Evolutionary conservation across 1,284 basidiomycete species (phyloP).

Genomic region (Cutaneotrichosporon cutaneum): DNA sequence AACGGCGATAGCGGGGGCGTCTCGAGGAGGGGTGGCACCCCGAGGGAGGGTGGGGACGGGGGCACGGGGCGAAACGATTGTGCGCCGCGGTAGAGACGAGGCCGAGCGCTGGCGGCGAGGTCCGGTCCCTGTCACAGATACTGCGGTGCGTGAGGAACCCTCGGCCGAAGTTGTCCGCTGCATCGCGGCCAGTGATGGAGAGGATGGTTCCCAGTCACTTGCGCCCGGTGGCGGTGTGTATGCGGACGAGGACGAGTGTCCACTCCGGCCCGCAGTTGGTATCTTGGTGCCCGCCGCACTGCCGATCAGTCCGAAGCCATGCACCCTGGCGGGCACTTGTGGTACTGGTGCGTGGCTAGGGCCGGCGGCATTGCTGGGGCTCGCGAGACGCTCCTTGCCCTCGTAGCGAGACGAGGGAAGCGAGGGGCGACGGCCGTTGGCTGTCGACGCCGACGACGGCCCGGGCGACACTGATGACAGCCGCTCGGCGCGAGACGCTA

Average conservation of each 20-base stretch:
- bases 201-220: background rate
- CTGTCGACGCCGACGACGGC: background rate
- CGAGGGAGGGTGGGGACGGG: conserved; percentile 6
- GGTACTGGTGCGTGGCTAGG: background rate
- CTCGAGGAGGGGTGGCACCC: background rate
- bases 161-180: conserved; percentile 4
- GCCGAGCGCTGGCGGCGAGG: conserved; percentile 16
- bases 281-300: background rate
- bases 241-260: background rate
- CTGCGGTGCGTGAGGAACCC: background rate
- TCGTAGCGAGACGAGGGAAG: background rate
- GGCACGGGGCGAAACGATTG: background rate
- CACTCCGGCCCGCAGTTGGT: background rate
- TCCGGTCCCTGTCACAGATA: background rate
- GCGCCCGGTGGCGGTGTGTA: background rate
- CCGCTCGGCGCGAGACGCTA: background rate
- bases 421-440: background rate
- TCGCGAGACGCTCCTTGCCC: background rate
- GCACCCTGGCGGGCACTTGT: background rate
- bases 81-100: conserved; percentile 13
- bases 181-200: background rate
- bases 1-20: background rate
- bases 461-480: background rate
- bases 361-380: background rate
- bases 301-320: conserved; percentile 1